Evolutionary conservation across 352 stramenopile species (phyloP), one percentile per base, ranked within the genome.

Genomic region (Chrysophaeum taylorii): DNA sequence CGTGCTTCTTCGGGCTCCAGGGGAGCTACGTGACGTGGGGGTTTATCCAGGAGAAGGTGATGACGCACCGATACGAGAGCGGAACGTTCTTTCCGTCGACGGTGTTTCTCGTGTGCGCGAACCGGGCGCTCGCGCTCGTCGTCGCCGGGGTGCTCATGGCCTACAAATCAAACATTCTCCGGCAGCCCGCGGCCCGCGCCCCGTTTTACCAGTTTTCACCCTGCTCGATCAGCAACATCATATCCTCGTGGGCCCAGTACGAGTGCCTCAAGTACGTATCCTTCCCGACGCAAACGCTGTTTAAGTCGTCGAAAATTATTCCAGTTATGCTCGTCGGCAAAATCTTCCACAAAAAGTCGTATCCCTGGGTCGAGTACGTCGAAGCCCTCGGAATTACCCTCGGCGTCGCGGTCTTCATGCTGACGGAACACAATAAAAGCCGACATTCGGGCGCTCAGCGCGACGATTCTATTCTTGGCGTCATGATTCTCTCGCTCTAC

Each of bases 311-410:
- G 18, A 89, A 89, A 70, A 31, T 93, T 62, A 91, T 93, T 39
- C 87, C 87, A 0, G 86, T 92, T 48, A 93, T 93, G 87, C 78
- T 93, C 33, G 89, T 93, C 75, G 87, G 87, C 16, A 89, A 85
- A 71, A 63, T 92, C 21, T 73, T 93, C n/a, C 88, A 92, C 72
- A 77, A 80, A 16, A 89, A 85, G 38, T 77, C 18, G 15, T 91
- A 91, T 70, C 82, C 85, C 0, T 61, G 75, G 16, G 57, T 33
- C 16, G 81, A 91, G 54, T 91, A 91, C 70, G 15, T 81, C 2
- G 85, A 91, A 76, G 82, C 84, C 36, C 74, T 85, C 33, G 62
- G 80, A 0, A 91, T 92, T 62, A 90, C 84, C 0, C 21, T 88
- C 9, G 85, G 85, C 0, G 85, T 92, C 42, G 82, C 82, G 25